Evolutionary conservation across 352 stramenopile species (phyloP), one percentile per base, ranked within the genome.

Genomic region (Elongisporangium prolatum): DNA sequence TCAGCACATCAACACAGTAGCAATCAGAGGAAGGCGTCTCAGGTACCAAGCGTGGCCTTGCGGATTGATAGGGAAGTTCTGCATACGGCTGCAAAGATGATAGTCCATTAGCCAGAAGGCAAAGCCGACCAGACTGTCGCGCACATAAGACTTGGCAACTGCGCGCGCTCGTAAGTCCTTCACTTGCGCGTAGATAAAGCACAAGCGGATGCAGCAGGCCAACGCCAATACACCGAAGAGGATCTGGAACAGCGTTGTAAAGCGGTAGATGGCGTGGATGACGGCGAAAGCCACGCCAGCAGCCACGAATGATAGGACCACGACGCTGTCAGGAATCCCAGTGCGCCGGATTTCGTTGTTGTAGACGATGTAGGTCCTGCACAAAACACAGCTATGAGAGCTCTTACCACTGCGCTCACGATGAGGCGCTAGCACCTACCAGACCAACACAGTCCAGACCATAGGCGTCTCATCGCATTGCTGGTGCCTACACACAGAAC

Each of bases 401-500:
- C n/a, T n/a, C n/a, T n/a, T n/a, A n/a, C n/a, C n/a, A n/a, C n/a
- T n/a, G n/a, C n/a, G n/a, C n/a, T n/a, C n/a, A n/a, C 34, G 17
- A 17, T 44, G 2, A 44, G 7, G 17, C 2, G 17, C 18, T 20
- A n/a, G 1, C 4, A 65, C 60, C 51, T 66, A 85, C 74, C 83
- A 93, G 24, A 76, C 65, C 21, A 95, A 65, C 51, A 92, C 83
- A 51, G 77, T 79, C 80, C 81, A 95, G 52, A 95, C 74, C 84
- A 93, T 95, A 17, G 85, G 85, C 57, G 83, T 91, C 68, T 95
- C 85, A 56, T 95, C 85, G 25, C 73, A 91, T 56, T 92, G 85
- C 65, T 95, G 85, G 44, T 88, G 70, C 6, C 68, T 78, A n/a
- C n/a, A n/a, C n/a, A n/a, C n/a, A n/a, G n/a, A n/a, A n/a, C n/a